Percentiles rank a stretch among this genome's conserved stretches.
Conservation (phyloP, 179 eudicot genomes). For the Silene coronaria region DNA sequence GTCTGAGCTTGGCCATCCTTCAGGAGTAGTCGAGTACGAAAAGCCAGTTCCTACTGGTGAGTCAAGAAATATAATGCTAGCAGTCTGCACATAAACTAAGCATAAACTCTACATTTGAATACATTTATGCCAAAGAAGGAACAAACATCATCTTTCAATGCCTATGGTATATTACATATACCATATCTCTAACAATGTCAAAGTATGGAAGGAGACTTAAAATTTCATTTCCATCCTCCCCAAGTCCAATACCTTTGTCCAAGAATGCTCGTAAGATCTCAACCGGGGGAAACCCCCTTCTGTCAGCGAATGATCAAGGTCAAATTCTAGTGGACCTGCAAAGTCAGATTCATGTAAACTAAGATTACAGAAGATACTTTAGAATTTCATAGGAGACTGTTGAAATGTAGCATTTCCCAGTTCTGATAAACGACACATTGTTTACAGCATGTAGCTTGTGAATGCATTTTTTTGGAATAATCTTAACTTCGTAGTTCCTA, state of each 20-base stretch:
- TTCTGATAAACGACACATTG: too few relatives aligned
- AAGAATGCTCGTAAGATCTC: slow-evolving; percentile 46
- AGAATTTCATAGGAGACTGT: background rate
- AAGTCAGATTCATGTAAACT: background rate
- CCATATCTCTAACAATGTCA: background rate
- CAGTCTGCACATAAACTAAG: slow-evolving; percentile 23
- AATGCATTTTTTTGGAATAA: too few relatives aligned
- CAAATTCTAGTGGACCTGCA: slow-evolving; percentile 56
- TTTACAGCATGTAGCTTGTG: too few relatives aligned
- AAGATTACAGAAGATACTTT: background rate
- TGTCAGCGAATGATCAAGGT: slow-evolving; percentile 32
- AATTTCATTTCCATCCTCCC: background rate
- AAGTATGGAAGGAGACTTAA: background rate
- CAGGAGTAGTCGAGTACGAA: slow-evolving; percentile 36
- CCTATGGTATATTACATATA: too few relatives aligned
- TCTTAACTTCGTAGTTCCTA: too few relatives aligned
- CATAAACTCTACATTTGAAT: background rate
- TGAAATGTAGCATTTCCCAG: too few relatives aligned
- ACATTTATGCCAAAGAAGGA: background rate
- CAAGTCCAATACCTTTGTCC: slow-evolving; percentile 44
- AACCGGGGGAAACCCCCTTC: slow-evolving; percentile 43
- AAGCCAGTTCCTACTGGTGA: slow-evolving; percentile 46
- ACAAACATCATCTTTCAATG: too few relatives aligned
- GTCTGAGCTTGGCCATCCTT: slow-evolving; percentile 48
- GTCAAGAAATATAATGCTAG: slow-evolving; percentile 43